Evolutionary conservation across 129 eudicot species (phyloP), one percentile per base, ranked within the genome.

Genomic region (Flaveria robusta): DNA sequence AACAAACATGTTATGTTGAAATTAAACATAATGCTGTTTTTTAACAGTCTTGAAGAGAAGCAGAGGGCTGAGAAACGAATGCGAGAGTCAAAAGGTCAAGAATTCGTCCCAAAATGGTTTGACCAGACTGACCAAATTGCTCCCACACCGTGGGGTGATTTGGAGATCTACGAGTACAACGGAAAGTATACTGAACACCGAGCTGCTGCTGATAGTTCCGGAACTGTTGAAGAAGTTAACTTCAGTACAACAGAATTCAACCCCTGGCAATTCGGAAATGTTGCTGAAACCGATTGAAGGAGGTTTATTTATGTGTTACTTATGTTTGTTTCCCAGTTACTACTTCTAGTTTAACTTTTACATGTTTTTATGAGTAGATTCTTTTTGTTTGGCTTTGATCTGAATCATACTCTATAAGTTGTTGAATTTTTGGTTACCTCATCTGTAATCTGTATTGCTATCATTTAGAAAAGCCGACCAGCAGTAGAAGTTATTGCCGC

Each of bases 81-180:
- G 3, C 76, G 97, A 65, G 98, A 94, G 59, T 79, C 96, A 3
- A 88, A 91, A 75, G 87, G 88, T 14, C 82, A 85, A 11, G 54
- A 85, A 54, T 91, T 91, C 58, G 60, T 72, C 4, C 96, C 98
- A 15, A 88, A 80, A 80, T 94, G 98, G 98, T 94, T 94, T 69
- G 89, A 94, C 23, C 67, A 24, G 76, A 81, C 97, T 1, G 84
- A 80, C 56, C 96, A 94, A 79, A 56, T 83, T 65, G 81, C 91
- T 51, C 81, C 97, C 11, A 94, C 98, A 3, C 98, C 98, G 0
- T 94, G 98, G 98, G 98, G 97, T 11, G 98, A 94, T 5, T 74
- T 94, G 89, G 98, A 94, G 77, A 82, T 94, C 7, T 94, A 91
- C 7, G 86, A 83, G 24, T 91, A 71, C 79, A 94, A 94, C 39